Evolutionary conservation across 2,329 filamentous ascomycete genomes (phyloP).

Genomic region (Alternaria ventricosa): DNA sequence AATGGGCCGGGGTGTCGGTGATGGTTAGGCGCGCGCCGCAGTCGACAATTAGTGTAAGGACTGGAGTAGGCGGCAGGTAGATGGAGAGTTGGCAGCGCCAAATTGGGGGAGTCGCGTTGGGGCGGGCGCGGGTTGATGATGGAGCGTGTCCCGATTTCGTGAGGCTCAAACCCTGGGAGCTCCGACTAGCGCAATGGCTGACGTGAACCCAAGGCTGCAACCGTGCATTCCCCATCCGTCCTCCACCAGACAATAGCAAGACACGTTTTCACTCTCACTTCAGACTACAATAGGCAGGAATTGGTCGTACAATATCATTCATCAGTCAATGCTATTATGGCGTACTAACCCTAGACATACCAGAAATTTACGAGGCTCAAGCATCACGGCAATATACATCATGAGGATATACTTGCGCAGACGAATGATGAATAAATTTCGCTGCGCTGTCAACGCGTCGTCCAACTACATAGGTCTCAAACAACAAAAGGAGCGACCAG

Average conservation of each 20-base stretch:
- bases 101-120: slow-evolving; percentile 15
- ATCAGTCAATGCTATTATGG: not conserved
- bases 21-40: not conserved
- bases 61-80: not conserved
- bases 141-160: slow-evolving; percentile 17
- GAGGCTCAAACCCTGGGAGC: slow-evolving; percentile 14
- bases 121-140: slow-evolving; percentile 12
- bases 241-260: not conserved
- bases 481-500: slow-evolving; percentile 39
- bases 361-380: not conserved
- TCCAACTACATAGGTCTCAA: slow-evolving; percentile 30
- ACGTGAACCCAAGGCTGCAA: slow-evolving; percentile 4
- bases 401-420: not conserved
- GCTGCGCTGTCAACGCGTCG: not conserved
- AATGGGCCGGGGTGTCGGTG: slow-evolving; percentile 7
- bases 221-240: slow-evolving; percentile 7
- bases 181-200: slow-evolving; percentile 2
- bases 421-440: slow-evolving; percentile 6
- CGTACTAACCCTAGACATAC: accelerated
- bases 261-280: not conserved
- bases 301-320: not conserved
- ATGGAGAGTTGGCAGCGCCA: not conserved
- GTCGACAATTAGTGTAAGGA: not conserved
- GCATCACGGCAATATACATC: not conserved
- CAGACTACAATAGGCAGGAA: not conserved